Base-by-base conservation (phyloP, 2,329 filamentous ascomycete species). In the Fusarium continuum region DNA sequence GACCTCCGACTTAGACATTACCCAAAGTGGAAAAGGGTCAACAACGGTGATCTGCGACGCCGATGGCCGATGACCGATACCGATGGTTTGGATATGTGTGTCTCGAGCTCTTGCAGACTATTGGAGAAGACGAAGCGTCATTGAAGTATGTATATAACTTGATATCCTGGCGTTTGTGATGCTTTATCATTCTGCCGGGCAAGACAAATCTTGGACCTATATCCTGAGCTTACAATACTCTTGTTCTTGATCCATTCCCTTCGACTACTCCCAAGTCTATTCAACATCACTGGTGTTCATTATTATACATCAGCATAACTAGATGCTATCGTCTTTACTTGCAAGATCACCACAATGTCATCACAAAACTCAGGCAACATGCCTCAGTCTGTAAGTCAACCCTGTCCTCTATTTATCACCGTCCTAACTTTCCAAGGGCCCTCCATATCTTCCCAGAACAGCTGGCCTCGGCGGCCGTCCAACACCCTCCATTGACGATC, bases 401-500 rank as follows among this genome's bases (percentile, higher is more conserved):
- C n/a, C 31, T 10, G n/a, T 28, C 4, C 19, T n/a, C 22, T 16
- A 13, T 25, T 11, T 25, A 11, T 23, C 47, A 22, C n/a, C 49
- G 25, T 47, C 46, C 48, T 48, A 49, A 54, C 41, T 17, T 13
- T 31, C 36, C n/a, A 63, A 76, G 62, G 74, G 76, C 4, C 76
- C 77, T 57, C 77, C 77, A 1, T 79, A 79, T 55, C 67, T 71
- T 6, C 78, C 81, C 3, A 70, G 64, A 11, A 75, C 69, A 11
- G 86, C 88, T 35, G 69, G 72, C 14, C 74, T 88, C 16, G 88
- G 89, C 54, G 85, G 87, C 20, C 65, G 77, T 8, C 90, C 91
- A 2, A 83, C 79, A 2, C 70, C 80, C 5, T 61, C 71, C 4
- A 76, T 89, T 61, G 91, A 93, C 72, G 80, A 88, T 8, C 88